Evolutionary conservation across 2,329 filamentous ascomycete genomes (phyloP).

Genomic region (Fusarium coicis): DNA sequence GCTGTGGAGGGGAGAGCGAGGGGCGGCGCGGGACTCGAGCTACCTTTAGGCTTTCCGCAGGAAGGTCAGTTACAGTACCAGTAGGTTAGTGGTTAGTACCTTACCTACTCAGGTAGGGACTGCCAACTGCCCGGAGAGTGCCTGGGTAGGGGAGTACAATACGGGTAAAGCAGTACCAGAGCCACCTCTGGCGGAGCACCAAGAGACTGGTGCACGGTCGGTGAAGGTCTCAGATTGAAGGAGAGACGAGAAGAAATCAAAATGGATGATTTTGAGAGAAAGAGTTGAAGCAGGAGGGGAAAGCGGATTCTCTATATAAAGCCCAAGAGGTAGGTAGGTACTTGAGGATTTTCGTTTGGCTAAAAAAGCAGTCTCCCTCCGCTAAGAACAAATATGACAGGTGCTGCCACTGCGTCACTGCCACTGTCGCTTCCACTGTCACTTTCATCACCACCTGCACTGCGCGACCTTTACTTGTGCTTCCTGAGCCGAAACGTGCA

Average conservation of each 20-base stretch:
- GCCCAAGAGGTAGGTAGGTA: not conserved
- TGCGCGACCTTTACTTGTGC: not conserved
- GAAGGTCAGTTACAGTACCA: not conserved
- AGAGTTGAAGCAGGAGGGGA: not conserved
- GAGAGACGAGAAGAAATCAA: not conserved
- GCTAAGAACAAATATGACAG: conserved; percentile 4
- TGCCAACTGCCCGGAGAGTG: not conserved
- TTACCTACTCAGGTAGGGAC: not conserved
- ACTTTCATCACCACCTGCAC: not conserved
- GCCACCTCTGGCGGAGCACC: conserved; percentile 30
- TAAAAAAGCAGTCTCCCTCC: not conserved
- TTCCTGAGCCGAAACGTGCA: conserved; percentile 31
- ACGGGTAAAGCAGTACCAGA: conserved; percentile 19
- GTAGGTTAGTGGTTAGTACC: not conserved
- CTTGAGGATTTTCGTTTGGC: not conserved
- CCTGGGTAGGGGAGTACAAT: conserved; percentile 1
- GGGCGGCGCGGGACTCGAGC: conserved; percentile 32
- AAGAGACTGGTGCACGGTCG: conserved; percentile 14
- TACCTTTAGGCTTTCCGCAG: conserved; percentile 2
- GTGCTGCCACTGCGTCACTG: conserved; percentile 11
- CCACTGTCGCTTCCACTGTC: not conserved
- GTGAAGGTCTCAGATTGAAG: conserved; percentile 3
- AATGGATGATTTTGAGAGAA: not conserved
- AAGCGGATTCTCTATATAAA: not conserved
- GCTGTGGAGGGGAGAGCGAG: conserved; percentile 38